Base-by-base conservation (phyloP, 1,284 basidiomycete species). In the Cystobasidium pallidum region DNA sequence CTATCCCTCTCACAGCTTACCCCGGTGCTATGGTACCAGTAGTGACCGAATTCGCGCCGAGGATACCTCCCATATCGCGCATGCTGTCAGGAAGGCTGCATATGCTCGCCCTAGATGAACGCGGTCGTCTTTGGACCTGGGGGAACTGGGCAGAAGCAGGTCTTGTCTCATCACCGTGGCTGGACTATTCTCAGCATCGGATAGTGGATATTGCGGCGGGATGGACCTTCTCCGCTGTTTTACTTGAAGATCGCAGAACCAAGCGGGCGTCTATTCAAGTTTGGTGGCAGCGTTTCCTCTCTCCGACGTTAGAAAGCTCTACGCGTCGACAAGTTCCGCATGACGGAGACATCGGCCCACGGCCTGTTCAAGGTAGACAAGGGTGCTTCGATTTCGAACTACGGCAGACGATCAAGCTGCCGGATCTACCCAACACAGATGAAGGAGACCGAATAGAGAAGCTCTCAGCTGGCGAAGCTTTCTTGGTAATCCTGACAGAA, bases 401-500 rank as follows among this genome's bases (percentile, higher is more conserved):
- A 39, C 72, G 52, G 45, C 58, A 11, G 51, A 74, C 11, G 66
- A 73, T 13, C n/a, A 58, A 13, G 49, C 71, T 28, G 57, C 77
- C 2, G 2, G 62, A 6, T 11, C 63, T 55, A 1, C 64, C 26
- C 3, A n/a, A 19, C 8, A 26, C 17, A 10, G n/a, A 24, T 2
- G 32, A 17, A 2, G 34, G 34, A n/a, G 70, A 76, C 19, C 72
- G 57, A 59, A 73, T 77, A 51, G 45, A 36, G 10, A 63, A 74
- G 34, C 17, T 78, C 15, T 75, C 76, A 8, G 75, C 75, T 26
- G 77, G 77, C 8, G 75, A 77, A 63, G 65, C 72, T 34, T 78
- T 77, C 36, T 3, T 78, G 34, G 26, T 78, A 32, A 76, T 73
- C 4, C 70, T 78, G n/a, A 74, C 76, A 11, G 17, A 24, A 0